These are phyloP conservation scores for Sugiyamaella qingdaonensis DNA, from an alignment of 805 yeast species.

Conservation along the genomic window DNA sequence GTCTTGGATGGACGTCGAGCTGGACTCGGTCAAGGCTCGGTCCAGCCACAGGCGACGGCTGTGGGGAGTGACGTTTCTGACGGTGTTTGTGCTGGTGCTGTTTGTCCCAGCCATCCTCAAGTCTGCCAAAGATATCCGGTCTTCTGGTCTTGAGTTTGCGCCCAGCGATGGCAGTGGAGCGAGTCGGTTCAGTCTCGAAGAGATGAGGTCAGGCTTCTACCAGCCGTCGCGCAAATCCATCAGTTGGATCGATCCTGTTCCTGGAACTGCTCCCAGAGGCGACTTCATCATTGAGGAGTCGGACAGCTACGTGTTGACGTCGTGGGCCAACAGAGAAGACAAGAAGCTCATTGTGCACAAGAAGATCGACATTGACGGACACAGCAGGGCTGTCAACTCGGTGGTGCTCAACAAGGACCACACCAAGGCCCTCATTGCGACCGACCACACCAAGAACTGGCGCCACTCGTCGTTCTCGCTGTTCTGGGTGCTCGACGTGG, in stretches of 20 bases:
- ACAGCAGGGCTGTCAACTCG: slow-evolving; percentile 38
- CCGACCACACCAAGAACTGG: slow-evolving; percentile 52
- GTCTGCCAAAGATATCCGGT: background rate
- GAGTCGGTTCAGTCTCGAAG: slow-evolving; percentile 36
- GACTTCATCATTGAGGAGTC: slow-evolving; percentile 52
- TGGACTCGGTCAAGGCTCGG: background rate
- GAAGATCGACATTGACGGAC: slow-evolving; percentile 41
- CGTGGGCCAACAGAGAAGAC: slow-evolving; percentile 32
- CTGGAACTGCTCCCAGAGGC: slow-evolving; percentile 58
- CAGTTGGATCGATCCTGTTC: slow-evolving; percentile 64
- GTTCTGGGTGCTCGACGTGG: slow-evolving; percentile 60
- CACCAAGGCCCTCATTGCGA: slow-evolving; percentile 49
- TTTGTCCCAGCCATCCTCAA: slow-evolving; percentile 6
- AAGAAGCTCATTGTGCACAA: slow-evolving; percentile 12
- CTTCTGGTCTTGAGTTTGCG: background rate
- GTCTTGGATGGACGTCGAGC: background rate
- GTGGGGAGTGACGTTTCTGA: background rate
- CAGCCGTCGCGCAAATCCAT: slow-evolving; percentile 48
- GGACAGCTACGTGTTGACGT: slow-evolving; percentile 41
- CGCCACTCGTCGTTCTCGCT: slow-evolving; percentile 63
- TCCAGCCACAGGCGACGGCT: background rate
- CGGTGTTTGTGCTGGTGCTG: slow-evolving; percentile 4
- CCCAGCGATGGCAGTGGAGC: slow-evolving; percentile 13
- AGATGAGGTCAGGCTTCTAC: slow-evolving; percentile 54
- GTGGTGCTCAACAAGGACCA: slow-evolving; percentile 44